Percentiles rank a stretch among this genome's conserved stretches.
phyloP scores from a whole-genome alignment of 768 basidiomycete species.

The Lentinula detonsa region DNA sequence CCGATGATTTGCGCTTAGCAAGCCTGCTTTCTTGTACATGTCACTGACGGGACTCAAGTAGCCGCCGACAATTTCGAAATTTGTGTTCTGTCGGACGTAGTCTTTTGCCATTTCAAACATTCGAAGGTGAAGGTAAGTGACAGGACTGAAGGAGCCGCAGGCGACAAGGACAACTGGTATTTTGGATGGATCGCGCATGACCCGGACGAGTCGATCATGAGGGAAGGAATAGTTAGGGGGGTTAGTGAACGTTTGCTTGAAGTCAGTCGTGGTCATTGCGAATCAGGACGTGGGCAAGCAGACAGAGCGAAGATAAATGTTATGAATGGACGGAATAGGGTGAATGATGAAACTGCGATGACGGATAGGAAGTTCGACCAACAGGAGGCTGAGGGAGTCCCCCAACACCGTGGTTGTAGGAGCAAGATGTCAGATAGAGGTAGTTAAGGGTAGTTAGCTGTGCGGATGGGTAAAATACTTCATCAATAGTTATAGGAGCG shows the following conservation, averaged over 20 bases:
- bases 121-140: conserved; percentile 95
- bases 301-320: background rate
- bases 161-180: conserved; percentile 93
- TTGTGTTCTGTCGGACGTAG: conserved; percentile 85
- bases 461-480: background rate
- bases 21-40: conserved; percentile 93
- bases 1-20: conserved; percentile 86
- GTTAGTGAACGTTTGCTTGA: conserved; percentile 38
- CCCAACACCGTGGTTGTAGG: background rate
- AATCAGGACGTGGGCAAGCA: background rate
- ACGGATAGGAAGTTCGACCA: background rate
- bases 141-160: conserved; percentile 96
- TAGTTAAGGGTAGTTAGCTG: background rate
- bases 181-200: conserved; percentile 56
- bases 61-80: conserved; percentile 91
- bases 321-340: background rate
- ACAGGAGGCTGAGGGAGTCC: background rate
- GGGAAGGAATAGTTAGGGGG: conserved; percentile 67
- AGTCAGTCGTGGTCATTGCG: background rate
- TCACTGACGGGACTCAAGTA: conserved; percentile 97
- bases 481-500: background rate
- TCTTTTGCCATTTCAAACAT: conserved; percentile 99
- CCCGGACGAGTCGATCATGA: conserved; percentile 52
- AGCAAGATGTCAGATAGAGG: background rate
- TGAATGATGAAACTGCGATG: background rate